Evolutionary conservation across 768 basidiomycete genomes (phyloP), one percentile per base, ranked within the genome.

Genomic region (Cystofilobasidium ferigula): DNA sequence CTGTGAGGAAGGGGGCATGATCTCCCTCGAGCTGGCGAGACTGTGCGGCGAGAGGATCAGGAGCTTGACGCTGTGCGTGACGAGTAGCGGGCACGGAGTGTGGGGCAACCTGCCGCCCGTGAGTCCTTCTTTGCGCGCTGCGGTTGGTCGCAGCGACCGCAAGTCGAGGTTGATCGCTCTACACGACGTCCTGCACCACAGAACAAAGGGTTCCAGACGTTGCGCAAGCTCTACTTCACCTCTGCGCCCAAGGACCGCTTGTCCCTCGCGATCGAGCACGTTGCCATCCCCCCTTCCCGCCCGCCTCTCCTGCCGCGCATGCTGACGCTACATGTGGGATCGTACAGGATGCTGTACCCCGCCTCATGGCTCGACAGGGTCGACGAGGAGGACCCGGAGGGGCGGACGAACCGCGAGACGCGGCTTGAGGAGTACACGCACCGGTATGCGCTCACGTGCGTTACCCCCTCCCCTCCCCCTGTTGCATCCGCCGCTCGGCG

Each of bases 31-130:
- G 71, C 79, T 90, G 2, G 82, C 87, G 0, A 79, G 73, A 51
- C 80, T 81, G 26, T 84, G 88, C 38, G 84, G 87, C 0, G 76
- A 85, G 14, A 80, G 87, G 18, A 83, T 89, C 35, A 75, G 78
- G 10, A 87, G 87, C 1, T 80, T 90, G 36, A 79, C 81, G 0
- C 79, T 91, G 2, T 74, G 78, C 10, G 88, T 86, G 4, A 90
- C 89, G 0, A 86, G 83, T 0, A 81, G 87, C 1, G 87, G 85
- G 30, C 82, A 85, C 2, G 70, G 72, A 32, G 63, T 78, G 10
- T 85, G 80, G 81, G 74, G 76, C 35, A 87, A 88, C 67, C 70
- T 86, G 5, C 83, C 86, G 38, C 83, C 86, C 0, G 68, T 70
- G 16, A 22, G 61, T 43, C 42, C 38, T 26, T n/a, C n/a, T n/a